Conservation (phyloP, 179 eudicot species). For the Beta macrorhiza region DNA sequence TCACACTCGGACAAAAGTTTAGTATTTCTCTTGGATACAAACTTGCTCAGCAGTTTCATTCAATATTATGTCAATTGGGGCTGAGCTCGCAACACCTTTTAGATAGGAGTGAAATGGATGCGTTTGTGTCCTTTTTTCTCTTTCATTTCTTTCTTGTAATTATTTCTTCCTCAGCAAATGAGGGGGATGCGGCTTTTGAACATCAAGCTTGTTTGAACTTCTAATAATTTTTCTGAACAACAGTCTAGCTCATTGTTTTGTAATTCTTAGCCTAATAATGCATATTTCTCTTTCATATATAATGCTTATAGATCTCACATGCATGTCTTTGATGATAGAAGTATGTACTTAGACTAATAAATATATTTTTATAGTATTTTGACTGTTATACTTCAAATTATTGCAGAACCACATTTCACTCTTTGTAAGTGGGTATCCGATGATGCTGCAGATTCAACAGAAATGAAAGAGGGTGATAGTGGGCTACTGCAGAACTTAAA, state of each 20-base stretch:
- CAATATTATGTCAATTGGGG: neutral
- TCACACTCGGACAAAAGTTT: neutral
- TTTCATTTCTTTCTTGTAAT: neutral
- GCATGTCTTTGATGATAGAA: neutral
- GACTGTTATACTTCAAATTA: conserved; percentile 23
- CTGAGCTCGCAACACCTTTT: neutral
- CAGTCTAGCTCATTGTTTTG: neutral
- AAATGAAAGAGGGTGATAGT: conserved; percentile 36
- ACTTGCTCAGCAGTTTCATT: neutral
- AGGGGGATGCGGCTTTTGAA: neutral
- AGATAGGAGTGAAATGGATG: neutral
- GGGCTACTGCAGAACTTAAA: conserved; percentile 33
- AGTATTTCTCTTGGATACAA: neutral
- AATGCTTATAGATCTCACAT: too few relatives aligned
- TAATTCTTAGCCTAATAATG: neutral
- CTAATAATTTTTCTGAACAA: neutral
- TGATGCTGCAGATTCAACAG: conserved; percentile 30
- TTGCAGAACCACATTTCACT: conserved; percentile 46
- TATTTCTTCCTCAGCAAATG: neutral
- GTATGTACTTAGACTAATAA: neutral
- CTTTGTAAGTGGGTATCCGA: conserved; percentile 65
- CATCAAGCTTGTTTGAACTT: too few relatives aligned
- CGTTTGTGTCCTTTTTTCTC: neutral
- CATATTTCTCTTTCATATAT: neutral
- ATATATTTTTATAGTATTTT: conserved; percentile 8